Evolutionary conservation across 2,329 filamentous ascomycete genomes (phyloP).

Genomic region (Daldinia eschscholtzii): DNA sequence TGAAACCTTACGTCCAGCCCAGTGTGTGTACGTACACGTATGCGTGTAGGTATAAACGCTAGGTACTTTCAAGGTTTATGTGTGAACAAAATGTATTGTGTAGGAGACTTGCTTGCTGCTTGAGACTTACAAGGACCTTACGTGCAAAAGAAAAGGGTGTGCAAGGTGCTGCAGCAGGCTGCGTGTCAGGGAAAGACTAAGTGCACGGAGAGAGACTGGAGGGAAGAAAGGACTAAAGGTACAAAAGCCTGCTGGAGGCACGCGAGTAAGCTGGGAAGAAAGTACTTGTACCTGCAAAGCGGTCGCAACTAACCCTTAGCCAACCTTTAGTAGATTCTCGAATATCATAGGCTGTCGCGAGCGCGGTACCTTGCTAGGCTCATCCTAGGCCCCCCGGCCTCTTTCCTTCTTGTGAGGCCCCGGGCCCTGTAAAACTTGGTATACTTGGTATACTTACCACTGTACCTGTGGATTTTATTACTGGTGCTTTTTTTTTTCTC

Average conservation of each 20-base stretch:
- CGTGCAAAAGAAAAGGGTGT: conserved; percentile 18
- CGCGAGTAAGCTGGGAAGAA: conserved; percentile 27
- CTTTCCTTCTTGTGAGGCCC: conserved; percentile 24
- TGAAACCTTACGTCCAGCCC: not conserved
- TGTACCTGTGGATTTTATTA: conserved; percentile 28
- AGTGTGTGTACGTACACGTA: not conserved
- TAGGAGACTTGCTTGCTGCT: conserved; percentile 11
- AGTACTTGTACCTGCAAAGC: conserved; percentile 33
- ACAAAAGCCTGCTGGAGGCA: conserved; percentile 7
- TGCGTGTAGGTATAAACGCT: not conserved
- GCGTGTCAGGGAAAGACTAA: conserved; percentile 28
- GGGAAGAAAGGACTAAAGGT: conserved; percentile 4
- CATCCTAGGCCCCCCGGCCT: conserved; percentile 36
- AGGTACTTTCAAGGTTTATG: not conserved
- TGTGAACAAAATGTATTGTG: not conserved
- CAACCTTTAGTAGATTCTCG: conserved; percentile 25
- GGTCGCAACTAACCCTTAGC: conserved; percentile 35
- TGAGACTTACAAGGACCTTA: conserved; percentile 36
- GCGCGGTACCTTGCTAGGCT: conserved; percentile 44
- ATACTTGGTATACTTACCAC: conserved; percentile 11
- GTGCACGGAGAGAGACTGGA: conserved; percentile 2
- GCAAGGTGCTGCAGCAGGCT: conserved; percentile 28
- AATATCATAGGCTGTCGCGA: conserved; percentile 40
- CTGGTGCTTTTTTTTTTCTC: conserved; percentile 31
- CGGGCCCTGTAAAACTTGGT: conserved; percentile 22